Evolutionary conservation across 2,329 filamentous ascomycete species (phyloP), one percentile per base, ranked within the genome.

Genomic region (Moelleriella libera): DNA sequence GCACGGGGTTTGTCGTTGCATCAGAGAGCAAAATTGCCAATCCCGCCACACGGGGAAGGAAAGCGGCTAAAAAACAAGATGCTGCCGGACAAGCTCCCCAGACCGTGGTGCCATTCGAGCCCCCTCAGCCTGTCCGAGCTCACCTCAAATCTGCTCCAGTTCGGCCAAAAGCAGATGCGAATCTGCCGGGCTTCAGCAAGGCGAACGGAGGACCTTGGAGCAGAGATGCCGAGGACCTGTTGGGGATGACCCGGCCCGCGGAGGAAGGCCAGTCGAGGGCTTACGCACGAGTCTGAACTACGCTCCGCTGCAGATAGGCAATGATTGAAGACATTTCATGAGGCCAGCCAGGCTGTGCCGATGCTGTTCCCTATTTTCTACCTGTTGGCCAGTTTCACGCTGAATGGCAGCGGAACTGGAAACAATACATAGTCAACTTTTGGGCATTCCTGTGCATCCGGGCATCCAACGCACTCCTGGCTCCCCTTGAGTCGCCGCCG

Each of bases 201-300:
- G 71, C 68, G 3, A 76, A 74, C 53, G 66, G 75, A 12, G 81
- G 81, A 3, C 76, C 82, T 0, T 86, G 82, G 82, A 85, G 80
- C 54, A 73, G 70, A 29, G 82, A 85, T 57, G 81, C 82, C 1
- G 70, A 76, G 53, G 82, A 86, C 58, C 57, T 86, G 44, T 74
- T 86, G 51, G 78, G 76, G 39, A 74, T 68, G 56, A 77, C 71
- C 56, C 69, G 76, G 44, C 82, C 80, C 37, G 66, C 44, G 60
- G 52, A 49, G 46, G 51, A 48, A 43, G n/a, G 40, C 40, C n/a
- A 41, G 40, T 41, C 2, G 14, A 8, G 12, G 12, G 7, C 7
- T 8, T 37, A 37, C 4, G 7, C 32, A 37, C 32, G 32, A 37
- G 7, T 37, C 21, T 21, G 21, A 21, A 21, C 21, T 21, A 21